Conservation (phyloP, 1,284 basidiomycete species). For the Fomitiporia mediterranea region DNA sequence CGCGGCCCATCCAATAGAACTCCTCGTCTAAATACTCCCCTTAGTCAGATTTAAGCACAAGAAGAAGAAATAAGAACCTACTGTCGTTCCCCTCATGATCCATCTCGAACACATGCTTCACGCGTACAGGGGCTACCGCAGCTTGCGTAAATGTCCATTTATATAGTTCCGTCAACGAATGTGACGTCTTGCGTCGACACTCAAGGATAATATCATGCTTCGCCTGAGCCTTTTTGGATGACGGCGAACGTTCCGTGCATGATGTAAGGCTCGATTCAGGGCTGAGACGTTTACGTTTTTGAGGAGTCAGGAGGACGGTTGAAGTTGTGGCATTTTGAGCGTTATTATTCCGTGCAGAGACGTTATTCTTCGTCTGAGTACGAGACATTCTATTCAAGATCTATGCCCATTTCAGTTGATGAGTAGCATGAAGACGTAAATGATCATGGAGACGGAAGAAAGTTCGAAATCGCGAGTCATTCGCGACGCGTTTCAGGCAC, state of each 20-base stretch:
- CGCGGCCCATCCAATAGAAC: slow-evolving; percentile 66
- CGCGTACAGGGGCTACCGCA: slow-evolving; percentile 56
- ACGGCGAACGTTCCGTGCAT: no score
- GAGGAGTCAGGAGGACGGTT: slow-evolving; percentile 9
- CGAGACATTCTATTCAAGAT: slow-evolving; percentile 8
- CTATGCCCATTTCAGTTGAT: no score
- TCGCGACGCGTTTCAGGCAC: no score
- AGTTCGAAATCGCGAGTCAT: no score
- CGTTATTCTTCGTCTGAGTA: neutral
- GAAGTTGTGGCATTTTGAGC: neutral
- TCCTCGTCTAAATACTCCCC: slow-evolving; percentile 37
- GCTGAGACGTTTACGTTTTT: slow-evolving; percentile 6
- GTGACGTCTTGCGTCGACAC: neutral
- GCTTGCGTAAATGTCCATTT: slow-evolving; percentile 60
- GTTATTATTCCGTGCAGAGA: neutral
- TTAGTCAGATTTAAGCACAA: neutral
- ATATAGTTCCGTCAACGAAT: slow-evolving; percentile 31
- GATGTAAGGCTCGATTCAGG: neutral
- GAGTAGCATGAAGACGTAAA: no score
- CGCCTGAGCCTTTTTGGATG: neutral
- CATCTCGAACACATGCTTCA: slow-evolving; percentile 56
- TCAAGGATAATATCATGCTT: neutral
- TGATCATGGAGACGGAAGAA: no score
- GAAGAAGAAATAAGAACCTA: slow-evolving; percentile 8
- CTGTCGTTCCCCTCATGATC: slow-evolving; percentile 39